phyloP scores from a whole-genome alignment of 2,329 filamentous ascomycete genomes.

The Fusarium phyllophilum region DNA sequence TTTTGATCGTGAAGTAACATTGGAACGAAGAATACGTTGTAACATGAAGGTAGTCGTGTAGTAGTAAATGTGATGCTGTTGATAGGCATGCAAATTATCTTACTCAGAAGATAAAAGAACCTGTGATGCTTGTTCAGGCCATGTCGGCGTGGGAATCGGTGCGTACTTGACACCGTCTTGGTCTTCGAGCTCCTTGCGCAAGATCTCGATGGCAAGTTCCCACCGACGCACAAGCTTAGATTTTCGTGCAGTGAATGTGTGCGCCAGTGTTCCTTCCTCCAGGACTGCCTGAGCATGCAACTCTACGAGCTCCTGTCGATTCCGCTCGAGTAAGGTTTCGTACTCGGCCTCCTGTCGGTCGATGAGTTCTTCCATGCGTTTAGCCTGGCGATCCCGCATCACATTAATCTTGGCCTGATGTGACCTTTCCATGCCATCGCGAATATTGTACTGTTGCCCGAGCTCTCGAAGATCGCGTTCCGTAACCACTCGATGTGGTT shows the following conservation, averaged over 20 bases:
- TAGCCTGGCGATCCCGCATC: constrained; percentile 71
- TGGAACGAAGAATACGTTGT: background rate
- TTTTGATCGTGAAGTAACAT: background rate
- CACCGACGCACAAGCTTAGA: constrained; percentile 60
- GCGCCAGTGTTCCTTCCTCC: constrained; percentile 61
- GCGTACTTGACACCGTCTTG: constrained; percentile 57
- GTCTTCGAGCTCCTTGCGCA: constrained; percentile 63
- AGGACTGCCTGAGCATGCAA: constrained; percentile 58
- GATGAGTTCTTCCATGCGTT: constrained; percentile 68
- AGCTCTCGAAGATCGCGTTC: constrained; percentile 68
- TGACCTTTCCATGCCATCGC: constrained; percentile 67
- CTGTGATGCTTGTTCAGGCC: constrained; percentile 42
- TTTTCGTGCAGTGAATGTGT: constrained; percentile 58
- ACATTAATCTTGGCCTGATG: constrained; percentile 72
- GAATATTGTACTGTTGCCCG: constrained; percentile 68
- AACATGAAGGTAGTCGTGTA: background rate
- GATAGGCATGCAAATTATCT: background rate
- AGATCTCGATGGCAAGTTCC: constrained; percentile 62
- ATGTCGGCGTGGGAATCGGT: constrained; percentile 46
- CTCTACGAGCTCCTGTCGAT: constrained; percentile 59
- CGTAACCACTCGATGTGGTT: constrained; percentile 65
- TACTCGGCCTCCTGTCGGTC: constrained; percentile 65
- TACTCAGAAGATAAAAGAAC: background rate
- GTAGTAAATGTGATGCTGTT: background rate
- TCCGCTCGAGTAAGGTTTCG: constrained; percentile 56